Evolutionary conservation across 2,329 filamentous ascomycete species (phyloP), one percentile per base, ranked within the genome.

Genomic region (Colletotrichum ledebouriae): DNA sequence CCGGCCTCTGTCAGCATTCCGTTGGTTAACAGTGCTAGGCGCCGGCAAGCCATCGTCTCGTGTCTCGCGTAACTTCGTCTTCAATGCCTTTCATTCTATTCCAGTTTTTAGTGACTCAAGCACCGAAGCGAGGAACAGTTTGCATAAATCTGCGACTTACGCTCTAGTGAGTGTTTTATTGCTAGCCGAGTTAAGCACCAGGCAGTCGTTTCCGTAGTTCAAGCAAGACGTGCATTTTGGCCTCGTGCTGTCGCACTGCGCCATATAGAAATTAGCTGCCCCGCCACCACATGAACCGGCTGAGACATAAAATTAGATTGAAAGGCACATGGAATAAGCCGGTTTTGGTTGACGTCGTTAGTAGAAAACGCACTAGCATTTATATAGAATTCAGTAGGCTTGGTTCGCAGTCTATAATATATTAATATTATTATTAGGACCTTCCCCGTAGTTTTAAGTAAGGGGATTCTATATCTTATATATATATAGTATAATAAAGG

Each of bases 221-320:
- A 71, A 63, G 56, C 76, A 79, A 11, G 72, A 65, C 12, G 69
- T 69, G 57, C 77, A 78, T 68, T 72, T 75, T 2, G 77, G 77
- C 9, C 76, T 70, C 33, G 57, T 65, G 59, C 73, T 76, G 57
- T 78, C 77, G 47, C 76, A 78, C 70, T 74, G 59, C 6, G 5
- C 12, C 13, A 13, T 13, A 6, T 39, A 5, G 11, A 9, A 29
- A 15, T 42, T 34, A 42, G 49, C 59, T 33, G 15, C 4, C n/a
- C 4, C 10, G 9, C 22, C 47, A 29, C 17, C 11, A 15, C n/a
- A n/a, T n/a, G n/a, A n/a, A n/a, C 12, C 20, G 20, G 20, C 11
- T 34, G 12, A 29, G n/a, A n/a, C 9, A 59, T 25, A 17, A 11
- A 39, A 12, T 20, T 42, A 3, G 12, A 17, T n/a, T 22, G 41